These are phyloP conservation scores for Xerocomellus dryophilus DNA, from an alignment of 768 basidiomycete genomes.

Conservation along the genomic window DNA sequence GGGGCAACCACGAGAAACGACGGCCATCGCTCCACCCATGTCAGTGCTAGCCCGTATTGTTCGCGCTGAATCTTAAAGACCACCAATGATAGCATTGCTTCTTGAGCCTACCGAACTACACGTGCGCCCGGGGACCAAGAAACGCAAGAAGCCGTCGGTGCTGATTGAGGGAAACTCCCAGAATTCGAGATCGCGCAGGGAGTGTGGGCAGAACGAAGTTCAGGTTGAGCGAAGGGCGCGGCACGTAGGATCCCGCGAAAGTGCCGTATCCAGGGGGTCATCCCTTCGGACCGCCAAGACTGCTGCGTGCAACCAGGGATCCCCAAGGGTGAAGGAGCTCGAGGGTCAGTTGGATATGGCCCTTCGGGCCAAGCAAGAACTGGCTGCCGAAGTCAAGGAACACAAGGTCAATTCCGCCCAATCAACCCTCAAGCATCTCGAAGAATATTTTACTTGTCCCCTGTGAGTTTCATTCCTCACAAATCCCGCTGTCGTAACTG, in stretches of 20 bases:
- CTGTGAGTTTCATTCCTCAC: conserved; percentile 42
- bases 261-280: neutral
- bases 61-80: neutral
- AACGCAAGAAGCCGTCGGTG: conserved; percentile 4
- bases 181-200: conserved; percentile 6
- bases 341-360: conserved; percentile 41
- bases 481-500: conserved; percentile 6
- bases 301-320: conserved; percentile 33
- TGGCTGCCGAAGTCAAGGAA: conserved; percentile 39
- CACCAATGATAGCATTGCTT: conserved; percentile 8
- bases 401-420: conserved; percentile 32
- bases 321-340: conserved; percentile 39
- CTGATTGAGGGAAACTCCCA: neutral
- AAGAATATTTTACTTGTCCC: conserved; percentile 64
- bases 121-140: conserved; percentile 1
- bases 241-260: neutral
- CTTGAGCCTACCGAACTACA: neutral
- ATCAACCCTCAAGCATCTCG: conserved; percentile 49
- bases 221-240: neutral
- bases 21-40: conserved; percentile 4
- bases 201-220: conserved; percentile 12
- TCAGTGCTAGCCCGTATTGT: conserved; percentile 11
- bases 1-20: neutral
- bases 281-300: neutral
- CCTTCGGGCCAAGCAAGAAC: conserved; percentile 42